Evolutionary conservation across 2,329 filamentous ascomycete species (phyloP), one percentile per base, ranked within the genome.

Genomic region (Sclerotinia borealis): DNA sequence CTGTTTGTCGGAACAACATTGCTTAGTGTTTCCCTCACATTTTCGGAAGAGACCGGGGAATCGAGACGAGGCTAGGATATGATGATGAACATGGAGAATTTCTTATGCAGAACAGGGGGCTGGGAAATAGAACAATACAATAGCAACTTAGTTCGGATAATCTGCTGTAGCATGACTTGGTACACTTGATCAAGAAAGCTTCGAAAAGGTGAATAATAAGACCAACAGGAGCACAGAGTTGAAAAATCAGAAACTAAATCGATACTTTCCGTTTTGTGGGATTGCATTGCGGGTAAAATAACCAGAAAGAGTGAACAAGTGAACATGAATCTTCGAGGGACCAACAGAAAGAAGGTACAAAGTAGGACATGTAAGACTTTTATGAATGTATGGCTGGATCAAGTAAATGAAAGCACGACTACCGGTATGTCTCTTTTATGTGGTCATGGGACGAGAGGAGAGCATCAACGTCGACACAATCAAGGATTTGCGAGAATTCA

Each of bases 31-130:
- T 47, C 9, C 37, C 17, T 11, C 34, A 6, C 11, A 13, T 48
- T 45, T 7, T 62, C 60, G 60, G 60, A 31, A 56, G 50, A 62
- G 22, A 48, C 27, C 60, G 60, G 60, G 29, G 31, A 36, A 31
- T 49, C 22, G 43, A 62, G 50, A 39, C 17, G 41, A 58, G 50
- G 31, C 50, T 58, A 58, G 60, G 56, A 56, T 56, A 62, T 47
- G 15, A 36, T 6, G 29, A 45, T 39, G 8, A 47, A 37, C 34
- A 15, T 50, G 10, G 41, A 31, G 9, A 11, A 13, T 39, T 37
- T n/a, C 22, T 36, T 54, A 29, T 55, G 50, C 54, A 61, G 17
- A 54, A 29, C 27, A 61, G 41, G 59, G 50, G 27, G 17, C 10
- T 48, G 5, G 17, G 7, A 56, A 22, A 39, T 4, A 27, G 27